Percentiles rank a stretch among this genome's conserved stretches.
phyloP scores from a whole-genome alignment of 192 early-diverging fungal species.

The Gaertneriomyces semiglobifer region DNA sequence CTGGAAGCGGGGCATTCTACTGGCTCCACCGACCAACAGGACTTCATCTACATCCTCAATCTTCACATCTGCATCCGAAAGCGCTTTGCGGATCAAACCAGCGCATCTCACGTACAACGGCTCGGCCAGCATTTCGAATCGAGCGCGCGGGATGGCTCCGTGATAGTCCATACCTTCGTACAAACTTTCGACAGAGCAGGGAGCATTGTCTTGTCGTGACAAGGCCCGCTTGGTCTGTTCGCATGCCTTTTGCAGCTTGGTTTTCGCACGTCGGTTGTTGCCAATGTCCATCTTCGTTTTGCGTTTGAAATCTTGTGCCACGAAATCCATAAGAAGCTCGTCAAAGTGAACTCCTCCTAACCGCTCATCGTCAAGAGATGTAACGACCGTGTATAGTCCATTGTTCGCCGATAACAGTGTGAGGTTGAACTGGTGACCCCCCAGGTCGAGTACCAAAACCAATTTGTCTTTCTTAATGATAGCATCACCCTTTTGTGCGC shows the following conservation, averaged over 20 bases:
- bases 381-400: constrained; percentile 78
- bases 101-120: constrained; percentile 71
- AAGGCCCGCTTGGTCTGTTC: constrained; percentile 92
- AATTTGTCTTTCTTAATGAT: constrained; percentile 63
- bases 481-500: constrained; percentile 36
- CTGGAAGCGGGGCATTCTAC: constrained; percentile 84
- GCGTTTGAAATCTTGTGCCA: constrained; percentile 83
- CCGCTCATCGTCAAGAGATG: constrained; percentile 69
- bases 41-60: constrained; percentile 82
- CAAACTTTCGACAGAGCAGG: constrained; percentile 90
- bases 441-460: constrained; percentile 85
- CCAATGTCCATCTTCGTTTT: constrained; percentile 77
- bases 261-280: constrained; percentile 68
- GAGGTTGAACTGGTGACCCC: constrained; percentile 79
- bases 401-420: constrained; percentile 73
- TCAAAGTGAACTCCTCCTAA: constrained; percentile 87
- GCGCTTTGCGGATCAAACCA: constrained; percentile 60
- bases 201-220: constrained; percentile 71
- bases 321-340: constrained; percentile 74
- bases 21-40: constrained; percentile 82
- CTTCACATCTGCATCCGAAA: constrained; percentile 65
- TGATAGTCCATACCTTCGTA: constrained; percentile 90
- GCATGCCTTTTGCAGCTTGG: constrained; percentile 79
- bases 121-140: constrained; percentile 85
- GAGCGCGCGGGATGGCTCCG: constrained; percentile 72